Evolutionary conservation across 1,284 basidiomycete genomes (phyloP).

Genomic region (Austroboletus niveus): DNA sequence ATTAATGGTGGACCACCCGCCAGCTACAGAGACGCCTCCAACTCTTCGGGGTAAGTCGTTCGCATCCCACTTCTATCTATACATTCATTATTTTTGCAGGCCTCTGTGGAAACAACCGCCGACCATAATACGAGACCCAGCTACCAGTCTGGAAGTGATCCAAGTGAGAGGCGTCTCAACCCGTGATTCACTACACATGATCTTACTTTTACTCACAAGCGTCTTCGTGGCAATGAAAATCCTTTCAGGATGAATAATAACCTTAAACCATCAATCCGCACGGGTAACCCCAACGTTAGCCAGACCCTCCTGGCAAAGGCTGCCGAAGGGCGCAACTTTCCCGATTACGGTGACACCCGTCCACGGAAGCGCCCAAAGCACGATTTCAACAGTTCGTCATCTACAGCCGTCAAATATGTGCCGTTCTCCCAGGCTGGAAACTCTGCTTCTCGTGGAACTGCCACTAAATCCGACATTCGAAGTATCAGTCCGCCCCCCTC

Average conservation of each 20-base stretch:
- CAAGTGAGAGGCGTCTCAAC: background rate
- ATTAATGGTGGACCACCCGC: slow-evolving; percentile 5
- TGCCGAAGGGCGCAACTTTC: background rate
- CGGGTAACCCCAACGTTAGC: slow-evolving; percentile 26
- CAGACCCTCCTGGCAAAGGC: slow-evolving; percentile 23
- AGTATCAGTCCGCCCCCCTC: slow-evolving; percentile 3
- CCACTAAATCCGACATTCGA: slow-evolving; percentile 26
- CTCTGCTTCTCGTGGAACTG: background rate
- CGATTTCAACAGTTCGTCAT: slow-evolving; percentile 6
- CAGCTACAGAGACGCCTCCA: slow-evolving; percentile 35
- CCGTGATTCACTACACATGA: background rate
- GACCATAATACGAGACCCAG: slow-evolving; percentile 22
- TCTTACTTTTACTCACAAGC: slow-evolving; percentile 16
- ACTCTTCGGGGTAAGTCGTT: slow-evolving; percentile 17
- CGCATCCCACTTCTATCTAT: background rate
- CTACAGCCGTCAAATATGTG: background rate
- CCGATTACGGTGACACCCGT: slow-evolving; percentile 2
- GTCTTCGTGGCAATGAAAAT: slow-evolving; percentile 21
- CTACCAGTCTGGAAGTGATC: slow-evolving; percentile 12
- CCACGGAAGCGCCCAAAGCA: slow-evolving; percentile 25
- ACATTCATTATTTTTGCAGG: slow-evolving; percentile 9
- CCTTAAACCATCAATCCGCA: background rate
- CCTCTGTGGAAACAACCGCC: slow-evolving; percentile 20
- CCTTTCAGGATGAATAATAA: slow-evolving; percentile 9
- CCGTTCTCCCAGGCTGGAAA: slow-evolving; percentile 4